A percentile compares a stretch with the other conserved stretches of the same genome.
phyloP scores from a whole-genome alignment of 495 filamentous ascomycete species.

The Extremus antarcticus region DNA sequence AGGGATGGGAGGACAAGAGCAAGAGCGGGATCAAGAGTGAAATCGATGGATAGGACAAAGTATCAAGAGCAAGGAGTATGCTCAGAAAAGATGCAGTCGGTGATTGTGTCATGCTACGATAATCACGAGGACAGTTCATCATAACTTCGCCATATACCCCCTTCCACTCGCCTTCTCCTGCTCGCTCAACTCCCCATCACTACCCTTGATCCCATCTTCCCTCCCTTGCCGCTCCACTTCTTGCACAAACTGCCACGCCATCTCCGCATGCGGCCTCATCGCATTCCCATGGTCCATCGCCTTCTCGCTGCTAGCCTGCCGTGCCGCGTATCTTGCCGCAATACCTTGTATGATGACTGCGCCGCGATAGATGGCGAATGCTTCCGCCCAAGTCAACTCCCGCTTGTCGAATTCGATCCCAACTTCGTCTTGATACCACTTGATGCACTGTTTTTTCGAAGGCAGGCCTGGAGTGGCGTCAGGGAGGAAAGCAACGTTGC shows the following conservation, averaged over 20 bases:
- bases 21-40: not conserved
- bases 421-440: constrained; percentile 65
- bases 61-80: not conserved
- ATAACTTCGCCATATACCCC: not conserved
- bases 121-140: not conserved
- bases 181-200: not conserved
- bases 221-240: constrained; percentile 31
- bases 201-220: constrained; percentile 24
- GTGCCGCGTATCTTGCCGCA: constrained; percentile 66
- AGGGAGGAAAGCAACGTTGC: constrained; percentile 39
- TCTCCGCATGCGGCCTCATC: constrained; percentile 56
- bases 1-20: not conserved
- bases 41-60: not conserved
- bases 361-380: constrained; percentile 34
- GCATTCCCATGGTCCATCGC: constrained; percentile 59
- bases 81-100: not conserved
- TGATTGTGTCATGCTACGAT: not conserved
- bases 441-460: constrained; percentile 51
- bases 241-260: constrained; percentile 61
- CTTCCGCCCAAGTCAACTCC: constrained; percentile 51
- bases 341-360: constrained; percentile 91
- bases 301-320: constrained; percentile 83
- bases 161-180: not conserved
- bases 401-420: constrained; percentile 50
- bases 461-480: constrained; percentile 63